Conservation (phyloP, 345 rosid species). For the Pugionium dolabratum region DNA sequence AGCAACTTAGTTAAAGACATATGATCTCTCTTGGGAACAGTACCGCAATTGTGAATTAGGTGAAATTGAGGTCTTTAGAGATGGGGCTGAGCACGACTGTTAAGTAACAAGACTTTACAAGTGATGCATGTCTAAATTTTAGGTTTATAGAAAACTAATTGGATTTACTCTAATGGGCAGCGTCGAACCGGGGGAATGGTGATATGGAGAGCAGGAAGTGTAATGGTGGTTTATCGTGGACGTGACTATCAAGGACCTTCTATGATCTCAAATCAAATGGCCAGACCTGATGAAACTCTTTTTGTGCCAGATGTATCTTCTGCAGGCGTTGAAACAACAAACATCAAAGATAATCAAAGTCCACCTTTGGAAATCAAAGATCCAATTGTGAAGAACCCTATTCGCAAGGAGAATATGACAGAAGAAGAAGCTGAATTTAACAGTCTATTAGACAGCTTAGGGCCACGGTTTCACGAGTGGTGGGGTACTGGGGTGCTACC, state of each 20-base stretch:
- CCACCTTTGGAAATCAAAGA: slow-evolving; percentile 45
- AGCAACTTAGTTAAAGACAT: too few species aligned
- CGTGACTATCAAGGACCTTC: slow-evolving; percentile 70
- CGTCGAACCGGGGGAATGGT: slow-evolving; percentile 96
- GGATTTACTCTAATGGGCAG: slow-evolving; percentile 57
- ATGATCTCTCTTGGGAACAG: neutral
- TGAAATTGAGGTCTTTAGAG: slow-evolving; percentile 12
- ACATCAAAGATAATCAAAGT: slow-evolving; percentile 39
- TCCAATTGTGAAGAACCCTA: slow-evolving; percentile 40
- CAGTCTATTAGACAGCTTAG: slow-evolving; percentile 76
- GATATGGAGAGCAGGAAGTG: slow-evolving; percentile 98
- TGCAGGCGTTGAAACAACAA: slow-evolving; percentile 39
- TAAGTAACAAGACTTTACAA: slow-evolving; percentile 25
- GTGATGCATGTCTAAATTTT: slow-evolving; percentile 25
- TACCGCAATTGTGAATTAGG: slow-evolving; percentile 14
- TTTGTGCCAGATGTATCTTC: slow-evolving; percentile 78
- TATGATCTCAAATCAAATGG: slow-evolving; percentile 43
- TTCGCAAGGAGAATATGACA: slow-evolving; percentile 49
- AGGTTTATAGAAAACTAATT: slow-evolving; percentile 18
- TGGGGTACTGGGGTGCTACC: slow-evolving; percentile 99
- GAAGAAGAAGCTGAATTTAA: slow-evolving; percentile 85
- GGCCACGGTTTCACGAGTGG: slow-evolving; percentile 92
- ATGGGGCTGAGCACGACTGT: slow-evolving; percentile 9
- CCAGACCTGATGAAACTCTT: slow-evolving; percentile 51
- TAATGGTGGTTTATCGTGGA: slow-evolving; percentile 91